Evolutionary conservation across 1,139 yeast species (phyloP).

Genomic region (Geotrichum fermentans): DNA sequence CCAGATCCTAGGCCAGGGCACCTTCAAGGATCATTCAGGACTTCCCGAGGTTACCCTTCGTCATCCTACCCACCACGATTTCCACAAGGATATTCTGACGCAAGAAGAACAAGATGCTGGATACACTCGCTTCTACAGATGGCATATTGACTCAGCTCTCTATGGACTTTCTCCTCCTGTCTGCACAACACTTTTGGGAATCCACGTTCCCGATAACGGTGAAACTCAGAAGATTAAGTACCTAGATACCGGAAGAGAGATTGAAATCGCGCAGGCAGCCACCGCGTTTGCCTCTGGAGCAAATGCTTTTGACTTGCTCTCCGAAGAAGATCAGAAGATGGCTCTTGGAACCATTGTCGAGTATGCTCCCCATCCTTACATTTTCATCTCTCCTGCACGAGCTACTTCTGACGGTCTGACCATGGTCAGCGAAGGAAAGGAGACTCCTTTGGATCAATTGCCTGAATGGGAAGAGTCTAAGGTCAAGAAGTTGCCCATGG

Average conservation of each 20-base stretch:
- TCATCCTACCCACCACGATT: slow-evolving; percentile 76
- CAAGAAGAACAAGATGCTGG: slow-evolving; percentile 55
- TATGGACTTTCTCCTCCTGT: slow-evolving; percentile 80
- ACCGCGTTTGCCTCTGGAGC: slow-evolving; percentile 86
- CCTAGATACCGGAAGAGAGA: slow-evolving; percentile 59
- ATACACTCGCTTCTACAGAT: slow-evolving; percentile 76
- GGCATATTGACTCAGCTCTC: slow-evolving; percentile 87
- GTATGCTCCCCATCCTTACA: slow-evolving; percentile 88
- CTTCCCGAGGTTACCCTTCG: slow-evolving; percentile 64
- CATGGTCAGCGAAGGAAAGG: slow-evolving; percentile 75
- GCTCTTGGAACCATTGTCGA: slow-evolving; percentile 72
- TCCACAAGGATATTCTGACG: slow-evolving; percentile 63
- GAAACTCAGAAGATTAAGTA: slow-evolving; percentile 50
- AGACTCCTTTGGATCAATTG: slow-evolving; percentile 55
- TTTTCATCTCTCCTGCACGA: slow-evolving; percentile 69
- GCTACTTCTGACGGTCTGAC: slow-evolving; percentile 84
- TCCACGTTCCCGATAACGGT: slow-evolving; percentile 48
- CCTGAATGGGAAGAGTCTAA: slow-evolving; percentile 78
- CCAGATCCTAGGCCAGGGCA: slow-evolving; percentile 80
- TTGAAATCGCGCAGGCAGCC: slow-evolving; percentile 72
- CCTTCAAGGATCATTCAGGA: slow-evolving; percentile 60
- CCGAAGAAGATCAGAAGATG: slow-evolving; percentile 63
- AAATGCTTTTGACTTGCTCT: slow-evolving; percentile 60
- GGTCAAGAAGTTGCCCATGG: slow-evolving; percentile 71
- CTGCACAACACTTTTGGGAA: slow-evolving; percentile 75